phyloP scores from a whole-genome alignment of 306 rosid genomes.

The Cucurbita ficifolia region DNA sequence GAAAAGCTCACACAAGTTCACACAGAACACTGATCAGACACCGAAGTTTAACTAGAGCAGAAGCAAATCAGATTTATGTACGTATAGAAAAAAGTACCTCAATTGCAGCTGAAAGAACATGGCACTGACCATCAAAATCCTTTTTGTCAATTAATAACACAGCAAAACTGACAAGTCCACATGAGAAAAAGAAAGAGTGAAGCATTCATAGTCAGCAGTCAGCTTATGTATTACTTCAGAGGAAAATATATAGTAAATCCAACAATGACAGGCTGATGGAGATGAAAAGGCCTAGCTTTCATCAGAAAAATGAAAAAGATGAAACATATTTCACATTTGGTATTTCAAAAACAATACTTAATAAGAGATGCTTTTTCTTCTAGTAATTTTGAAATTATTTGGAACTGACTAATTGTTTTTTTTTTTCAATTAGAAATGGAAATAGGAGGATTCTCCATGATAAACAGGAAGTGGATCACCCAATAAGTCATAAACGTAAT shows the following conservation, averaged over 20 bases:
- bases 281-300: not conserved
- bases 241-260: not conserved
- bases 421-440: not conserved
- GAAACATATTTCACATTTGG: too few species aligned
- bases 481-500: not conserved
- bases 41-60: not conserved
- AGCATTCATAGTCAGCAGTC: not conserved
- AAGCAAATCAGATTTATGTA: not conserved
- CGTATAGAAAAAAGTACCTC: slow-evolving; percentile 35
- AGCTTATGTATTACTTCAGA: not conserved
- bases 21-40: not conserved
- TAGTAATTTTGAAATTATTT: not conserved
- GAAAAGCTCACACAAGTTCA: not conserved
- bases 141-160: slow-evolving; percentile 61
- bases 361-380: not conserved
- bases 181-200: not conserved
- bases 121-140: slow-evolving; percentile 87
- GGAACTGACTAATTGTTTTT: not conserved
- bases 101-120: slow-evolving; percentile 86
- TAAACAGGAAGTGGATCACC: not conserved
- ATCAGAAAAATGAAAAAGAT: too few species aligned
- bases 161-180: slow-evolving; percentile 36
- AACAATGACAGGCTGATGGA: not conserved
- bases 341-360: not conserved
- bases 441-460: not conserved